Evolutionary conservation across 2,329 filamentous ascomycete genomes (phyloP).

Genomic region (Colletotrichum noveboracense): DNA sequence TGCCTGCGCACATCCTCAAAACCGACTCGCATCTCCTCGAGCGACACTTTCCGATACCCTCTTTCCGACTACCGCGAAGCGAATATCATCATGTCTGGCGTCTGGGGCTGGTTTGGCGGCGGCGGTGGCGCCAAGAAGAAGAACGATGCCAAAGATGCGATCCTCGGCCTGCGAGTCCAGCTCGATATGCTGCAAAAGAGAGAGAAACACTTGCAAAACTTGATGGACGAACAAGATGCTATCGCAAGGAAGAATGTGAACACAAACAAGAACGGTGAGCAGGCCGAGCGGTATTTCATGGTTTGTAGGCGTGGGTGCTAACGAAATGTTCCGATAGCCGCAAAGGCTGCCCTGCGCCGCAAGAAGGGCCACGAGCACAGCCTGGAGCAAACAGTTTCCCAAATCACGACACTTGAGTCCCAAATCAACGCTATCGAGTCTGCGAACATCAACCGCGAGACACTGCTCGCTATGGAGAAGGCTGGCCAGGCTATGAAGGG

Average conservation of each 20-base stretch:
- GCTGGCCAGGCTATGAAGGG: constrained; percentile 89
- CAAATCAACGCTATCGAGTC: constrained; percentile 98
- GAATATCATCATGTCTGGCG: constrained; percentile 59
- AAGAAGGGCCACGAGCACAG: constrained; percentile 96
- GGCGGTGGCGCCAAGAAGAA: constrained; percentile 83
- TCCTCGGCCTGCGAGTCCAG: constrained; percentile 84
- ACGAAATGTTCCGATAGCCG: constrained; percentile 60
- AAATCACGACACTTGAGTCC: constrained; percentile 91
- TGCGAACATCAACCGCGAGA: constrained; percentile 98
- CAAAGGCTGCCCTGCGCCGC: constrained; percentile 86
- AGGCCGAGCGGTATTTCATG: background rate
- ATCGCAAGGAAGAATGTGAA: constrained; percentile 88
- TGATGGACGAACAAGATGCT: constrained; percentile 91
- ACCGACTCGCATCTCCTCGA: background rate
- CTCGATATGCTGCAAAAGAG: constrained; percentile 98
- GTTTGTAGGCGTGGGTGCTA: background rate
- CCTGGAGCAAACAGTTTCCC: constrained; percentile 86
- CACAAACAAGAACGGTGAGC: constrained; percentile 88
- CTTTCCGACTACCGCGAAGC: constrained; percentile 4
- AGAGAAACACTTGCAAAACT: constrained; percentile 86
- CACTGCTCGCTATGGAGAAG: constrained; percentile 90
- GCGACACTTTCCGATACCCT: background rate
- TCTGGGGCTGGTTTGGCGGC: constrained; percentile 94
- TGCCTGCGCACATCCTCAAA: constrained; percentile 10
- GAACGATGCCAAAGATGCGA: constrained; percentile 85